Percentiles rank a stretch among this genome's conserved stretches.
These are phyloP conservation scores for Pleurotus tuoliensis DNA, from an alignment of 768 basidiomycete species.

Conservation along the genomic window DNA sequence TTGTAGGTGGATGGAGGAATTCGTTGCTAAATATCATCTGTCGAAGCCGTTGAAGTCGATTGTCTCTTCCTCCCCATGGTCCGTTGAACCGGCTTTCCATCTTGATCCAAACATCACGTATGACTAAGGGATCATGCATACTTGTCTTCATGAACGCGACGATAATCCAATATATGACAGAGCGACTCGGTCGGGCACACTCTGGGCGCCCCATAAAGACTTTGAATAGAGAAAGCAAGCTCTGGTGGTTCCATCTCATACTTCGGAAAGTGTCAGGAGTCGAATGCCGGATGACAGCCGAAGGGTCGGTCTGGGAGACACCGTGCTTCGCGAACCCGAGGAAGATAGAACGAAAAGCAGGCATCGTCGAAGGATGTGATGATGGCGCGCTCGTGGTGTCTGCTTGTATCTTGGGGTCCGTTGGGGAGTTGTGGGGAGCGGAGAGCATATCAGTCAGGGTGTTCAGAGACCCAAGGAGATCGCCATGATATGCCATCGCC, in stretches of 20 bases:
- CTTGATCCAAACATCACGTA: slow-evolving; percentile 54
- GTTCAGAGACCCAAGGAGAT: slow-evolving; percentile 50
- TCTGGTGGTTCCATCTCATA: slow-evolving; percentile 52
- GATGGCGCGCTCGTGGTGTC: slow-evolving; percentile 23
- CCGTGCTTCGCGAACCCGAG: slow-evolving; percentile 70
- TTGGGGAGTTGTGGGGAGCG: slow-evolving; percentile 33
- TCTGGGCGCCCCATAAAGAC: slow-evolving; percentile 58
- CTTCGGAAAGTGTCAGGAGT: slow-evolving; percentile 2
- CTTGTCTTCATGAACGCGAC: slow-evolving; percentile 62
- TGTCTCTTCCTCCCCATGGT: slow-evolving; percentile 38
- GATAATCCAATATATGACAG: slow-evolving; percentile 64
- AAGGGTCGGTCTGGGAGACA: slow-evolving; percentile 15
- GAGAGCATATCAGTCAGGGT: slow-evolving; percentile 69
- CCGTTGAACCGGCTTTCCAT: slow-evolving; percentile 53
- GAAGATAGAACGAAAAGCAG: slow-evolving; percentile 69
- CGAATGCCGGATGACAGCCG: too few relatives aligned
- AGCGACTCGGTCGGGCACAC: slow-evolving; percentile 34
- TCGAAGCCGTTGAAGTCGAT: slow-evolving; percentile 39
- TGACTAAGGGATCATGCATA: slow-evolving; percentile 38
- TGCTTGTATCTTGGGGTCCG: slow-evolving; percentile 23
- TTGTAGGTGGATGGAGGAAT: background rate
- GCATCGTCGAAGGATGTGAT: slow-evolving; percentile 38
- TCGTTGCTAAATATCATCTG: slow-evolving; percentile 28
- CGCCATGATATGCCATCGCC: slow-evolving; percentile 64
- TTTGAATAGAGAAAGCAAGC: slow-evolving; percentile 54